These are phyloP conservation scores for Colletotrichum sansevieriae DNA, from an alignment of 2,329 filamentous ascomycete genomes.

Conservation along the genomic window DNA sequence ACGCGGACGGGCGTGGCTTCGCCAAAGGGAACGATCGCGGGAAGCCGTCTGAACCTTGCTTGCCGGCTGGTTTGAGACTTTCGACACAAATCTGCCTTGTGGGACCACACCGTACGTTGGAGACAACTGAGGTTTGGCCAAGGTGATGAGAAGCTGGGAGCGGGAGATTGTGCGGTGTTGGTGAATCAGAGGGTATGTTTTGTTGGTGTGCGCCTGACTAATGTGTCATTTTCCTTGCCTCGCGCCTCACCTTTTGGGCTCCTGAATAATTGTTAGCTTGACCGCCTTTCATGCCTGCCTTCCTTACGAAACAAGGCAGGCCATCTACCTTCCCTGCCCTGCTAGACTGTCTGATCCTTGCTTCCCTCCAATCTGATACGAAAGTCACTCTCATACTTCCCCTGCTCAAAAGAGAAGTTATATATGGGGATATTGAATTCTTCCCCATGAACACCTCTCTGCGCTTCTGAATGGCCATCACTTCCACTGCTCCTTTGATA, in stretches of 20 bases:
- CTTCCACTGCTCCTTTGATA: not conserved
- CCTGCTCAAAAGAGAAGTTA: not conserved
- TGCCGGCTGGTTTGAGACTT: not conserved
- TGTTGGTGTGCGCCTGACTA: not conserved
- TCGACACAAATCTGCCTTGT: not conserved
- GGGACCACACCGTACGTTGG: not conserved
- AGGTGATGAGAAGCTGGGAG: not conserved
- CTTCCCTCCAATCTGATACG: constrained; percentile 2
- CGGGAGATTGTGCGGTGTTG: not conserved
- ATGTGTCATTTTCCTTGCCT: not conserved
- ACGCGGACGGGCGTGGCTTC: not conserved
- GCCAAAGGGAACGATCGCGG: not conserved
- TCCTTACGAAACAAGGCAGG: too few species aligned
- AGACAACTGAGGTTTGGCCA: not conserved
- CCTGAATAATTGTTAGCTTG: not conserved
- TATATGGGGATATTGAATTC: not conserved
- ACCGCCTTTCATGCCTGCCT: too few species aligned
- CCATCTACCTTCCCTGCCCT: too few species aligned
- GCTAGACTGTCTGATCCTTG: too few species aligned
- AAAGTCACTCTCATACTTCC: not conserved
- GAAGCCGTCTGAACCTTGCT: not conserved
- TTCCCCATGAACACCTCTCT: not conserved
- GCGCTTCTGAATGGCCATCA: not conserved
- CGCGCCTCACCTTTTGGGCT: not conserved
- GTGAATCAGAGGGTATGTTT: not conserved